Percentiles rank a stretch among this genome's conserved stretches.
Evolutionary conservation across 345 rosid genomes (phyloP).

Genomic region (Citrus reticulata): DNA sequence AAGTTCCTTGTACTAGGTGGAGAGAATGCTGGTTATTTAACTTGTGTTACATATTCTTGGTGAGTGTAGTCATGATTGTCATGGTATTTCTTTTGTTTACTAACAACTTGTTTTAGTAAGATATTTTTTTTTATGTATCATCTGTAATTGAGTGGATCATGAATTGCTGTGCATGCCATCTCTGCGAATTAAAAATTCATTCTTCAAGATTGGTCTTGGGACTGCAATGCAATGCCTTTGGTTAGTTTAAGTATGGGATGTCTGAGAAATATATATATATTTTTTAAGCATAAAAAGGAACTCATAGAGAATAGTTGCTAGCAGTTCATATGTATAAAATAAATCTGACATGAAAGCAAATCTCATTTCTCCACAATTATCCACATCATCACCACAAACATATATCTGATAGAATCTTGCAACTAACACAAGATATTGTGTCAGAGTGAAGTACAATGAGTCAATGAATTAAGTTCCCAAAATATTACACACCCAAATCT

Average conservation of each 20-base stretch:
- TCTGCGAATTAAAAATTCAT: constrained; percentile 13
- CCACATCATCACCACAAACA: constrained; percentile 17
- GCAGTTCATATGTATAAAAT: constrained; percentile 24
- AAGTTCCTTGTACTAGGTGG: neutral
- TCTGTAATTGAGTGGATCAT: constrained; percentile 12
- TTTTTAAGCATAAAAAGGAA: constrained; percentile 11
- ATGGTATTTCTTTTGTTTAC: constrained; percentile 8
- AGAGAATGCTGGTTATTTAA: neutral
- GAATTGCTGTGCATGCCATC: constrained; percentile 24
- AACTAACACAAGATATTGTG: constrained; percentile 26
- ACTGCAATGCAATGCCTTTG: neutral
- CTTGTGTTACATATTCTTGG: neutral
- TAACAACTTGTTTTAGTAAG: neutral
- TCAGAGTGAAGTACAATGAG: constrained; percentile 19
- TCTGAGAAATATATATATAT: neutral
- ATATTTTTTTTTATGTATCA: constrained; percentile 1
- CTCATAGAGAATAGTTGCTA: constrained; percentile 30
- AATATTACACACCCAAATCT: constrained; percentile 22
- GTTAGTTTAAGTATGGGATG: neutral
- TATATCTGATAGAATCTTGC: constrained; percentile 28
- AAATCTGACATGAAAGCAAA: constrained; percentile 24
- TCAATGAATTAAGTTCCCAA: constrained; percentile 23
- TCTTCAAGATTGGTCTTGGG: neutral
- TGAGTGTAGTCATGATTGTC: neutral
- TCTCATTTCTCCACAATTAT: constrained; percentile 29